Conservation (phyloP, 768 basidiomycete species). For the Russula virescens region DNA sequence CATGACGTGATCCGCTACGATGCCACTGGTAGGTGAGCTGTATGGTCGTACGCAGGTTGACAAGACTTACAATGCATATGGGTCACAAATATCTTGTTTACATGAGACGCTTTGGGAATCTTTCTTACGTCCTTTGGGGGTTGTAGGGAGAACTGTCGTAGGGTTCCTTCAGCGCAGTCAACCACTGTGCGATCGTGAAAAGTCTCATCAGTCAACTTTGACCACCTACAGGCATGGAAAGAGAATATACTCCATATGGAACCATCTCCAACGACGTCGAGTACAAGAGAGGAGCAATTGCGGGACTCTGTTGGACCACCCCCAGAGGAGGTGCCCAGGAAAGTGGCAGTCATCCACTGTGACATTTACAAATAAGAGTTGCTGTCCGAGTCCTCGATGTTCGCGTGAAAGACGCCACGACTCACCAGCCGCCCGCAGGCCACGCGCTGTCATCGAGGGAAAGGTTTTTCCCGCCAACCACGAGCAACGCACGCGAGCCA, state of each 20-base stretch:
- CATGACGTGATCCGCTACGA: slow-evolving; percentile 65
- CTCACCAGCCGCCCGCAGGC: no score
- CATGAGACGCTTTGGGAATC: slow-evolving; percentile 38
- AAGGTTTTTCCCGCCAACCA: no score
- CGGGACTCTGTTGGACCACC: slow-evolving; percentile 70
- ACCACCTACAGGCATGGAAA: slow-evolving; percentile 1
- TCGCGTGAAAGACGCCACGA: no score
- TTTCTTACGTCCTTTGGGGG: slow-evolving; percentile 32
- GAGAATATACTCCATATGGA: slow-evolving; percentile 60
- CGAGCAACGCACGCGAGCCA: no score
- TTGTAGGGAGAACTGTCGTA: slow-evolving; percentile 58
- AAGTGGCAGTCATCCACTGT: slow-evolving; percentile 51
- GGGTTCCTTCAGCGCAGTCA: slow-evolving; percentile 79
- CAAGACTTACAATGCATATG: slow-evolving; percentile 66
- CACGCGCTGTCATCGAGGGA: no score
- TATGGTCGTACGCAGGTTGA: neutral
- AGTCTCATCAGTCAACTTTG: neutral
- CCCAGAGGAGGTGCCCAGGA: slow-evolving; percentile 72
- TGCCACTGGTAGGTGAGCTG: neutral
- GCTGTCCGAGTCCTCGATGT: no score
- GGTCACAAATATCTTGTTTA: slow-evolving; percentile 73
- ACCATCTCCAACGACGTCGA: slow-evolving; percentile 49
- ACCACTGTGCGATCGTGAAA: slow-evolving; percentile 47
- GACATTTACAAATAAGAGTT: no score
- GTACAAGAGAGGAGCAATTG: slow-evolving; percentile 69